These are phyloP conservation scores for Coemansia sp. DNA, from an alignment of 192 early-diverging fungal species.

Conservation along the genomic window DNA sequence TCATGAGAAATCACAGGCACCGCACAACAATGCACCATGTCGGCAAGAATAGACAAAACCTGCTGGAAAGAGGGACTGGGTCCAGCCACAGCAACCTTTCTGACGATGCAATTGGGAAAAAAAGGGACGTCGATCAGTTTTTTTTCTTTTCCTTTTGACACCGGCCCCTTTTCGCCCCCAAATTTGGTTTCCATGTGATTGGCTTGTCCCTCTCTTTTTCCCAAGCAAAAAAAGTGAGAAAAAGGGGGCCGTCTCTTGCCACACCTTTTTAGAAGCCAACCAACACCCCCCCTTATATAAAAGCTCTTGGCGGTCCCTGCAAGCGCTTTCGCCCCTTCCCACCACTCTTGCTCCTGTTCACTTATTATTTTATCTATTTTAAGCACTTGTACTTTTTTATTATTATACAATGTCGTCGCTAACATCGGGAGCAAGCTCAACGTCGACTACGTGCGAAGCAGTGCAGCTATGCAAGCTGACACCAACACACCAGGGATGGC, in stretches of 20 bases:
- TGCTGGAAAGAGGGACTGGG: neutral
- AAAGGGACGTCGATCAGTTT: slow-evolving; percentile 1
- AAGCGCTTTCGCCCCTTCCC: neutral
- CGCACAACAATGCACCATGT: neutral
- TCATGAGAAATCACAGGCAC: neutral
- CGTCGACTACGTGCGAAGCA: slow-evolving; percentile 28
- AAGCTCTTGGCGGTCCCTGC: neutral
- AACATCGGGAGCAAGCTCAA: slow-evolving; percentile 28
- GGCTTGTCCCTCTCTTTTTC: neutral
- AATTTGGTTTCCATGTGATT: neutral
- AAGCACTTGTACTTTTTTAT: neutral
- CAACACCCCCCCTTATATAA: neutral
- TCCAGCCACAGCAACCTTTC: neutral
- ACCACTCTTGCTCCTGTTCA: neutral
- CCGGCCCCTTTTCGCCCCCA: neutral
- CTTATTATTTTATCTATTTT: neutral
- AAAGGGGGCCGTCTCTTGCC: neutral
- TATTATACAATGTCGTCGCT: slow-evolving; percentile 25
- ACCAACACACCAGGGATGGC: slow-evolving; percentile 40
- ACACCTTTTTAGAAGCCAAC: neutral
- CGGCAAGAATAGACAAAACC: neutral
- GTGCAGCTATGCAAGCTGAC: slow-evolving; percentile 38
- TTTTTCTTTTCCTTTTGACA: neutral
- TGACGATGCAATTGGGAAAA: neutral
- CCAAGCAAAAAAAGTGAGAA: neutral